Evolutionary conservation across 305 asterid species (phyloP), one percentile per base, ranked within the genome.

Genomic region (Andrographis paniculata): DNA sequence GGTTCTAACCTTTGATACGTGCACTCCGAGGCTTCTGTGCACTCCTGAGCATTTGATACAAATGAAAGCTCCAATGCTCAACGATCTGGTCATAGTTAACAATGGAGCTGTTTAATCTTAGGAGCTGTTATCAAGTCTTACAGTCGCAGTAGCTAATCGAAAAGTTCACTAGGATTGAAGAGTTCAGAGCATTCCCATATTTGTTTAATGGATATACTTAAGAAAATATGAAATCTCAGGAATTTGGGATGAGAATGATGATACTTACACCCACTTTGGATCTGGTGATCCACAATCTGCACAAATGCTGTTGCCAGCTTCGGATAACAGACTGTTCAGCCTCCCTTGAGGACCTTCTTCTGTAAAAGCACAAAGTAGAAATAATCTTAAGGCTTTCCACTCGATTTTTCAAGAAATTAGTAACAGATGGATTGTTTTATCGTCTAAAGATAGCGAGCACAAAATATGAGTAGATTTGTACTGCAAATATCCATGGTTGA

Each of bases 251-350:
- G 18, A 18, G 14, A 5, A 45, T 24, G 30, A 24, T 8, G 30
- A 57, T 43, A 66, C 95, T 79, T 84, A 92, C 99, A 84, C 87
- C 99, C 99, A 92, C 73, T 84, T 87, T 24, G 99, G 99, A 75
- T 87, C 88, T 48, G 82, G 88, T 48, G 95, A 52, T 52, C 94
- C 95, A 69, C 99, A 92, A 63, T 92, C 99, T 38, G 99, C 95
- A 69, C 96, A 87, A 19, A 65, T 55, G 52, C 61, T 63, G 52
- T 92, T 92, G 42, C 91, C 89, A 10, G 76, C 76, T 71, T 81
- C 93, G 44, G 75, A 50, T 68, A 74, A 52, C 60, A 92, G 50
- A 71, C 68, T 66, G 75, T 69, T 76, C 55, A 92, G 80, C 79
- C 87, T 84, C 57, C 24, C 64, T 53, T 62, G 80, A 40, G 99